Evolutionary conservation across 2,329 filamentous ascomycete species (phyloP).

Genomic region (Berkeleyomyces basicola): DNA sequence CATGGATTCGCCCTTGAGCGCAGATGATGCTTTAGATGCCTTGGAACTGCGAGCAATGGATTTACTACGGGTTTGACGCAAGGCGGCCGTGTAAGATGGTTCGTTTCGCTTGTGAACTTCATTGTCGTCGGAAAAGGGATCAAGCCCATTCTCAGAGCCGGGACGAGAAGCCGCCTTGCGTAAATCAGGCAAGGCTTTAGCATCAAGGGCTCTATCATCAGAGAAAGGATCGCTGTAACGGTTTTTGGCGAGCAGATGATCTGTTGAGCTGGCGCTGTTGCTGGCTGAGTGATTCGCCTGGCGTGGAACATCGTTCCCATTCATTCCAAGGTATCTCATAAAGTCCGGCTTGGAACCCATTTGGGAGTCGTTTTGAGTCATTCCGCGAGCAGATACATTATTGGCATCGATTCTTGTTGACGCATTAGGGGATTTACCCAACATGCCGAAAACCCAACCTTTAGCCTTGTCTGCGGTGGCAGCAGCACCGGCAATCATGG

Average conservation of each 20-base stretch:
- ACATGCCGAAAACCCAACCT: conserved; percentile 15
- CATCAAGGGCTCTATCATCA: conserved; percentile 28
- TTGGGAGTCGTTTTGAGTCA: not conserved
- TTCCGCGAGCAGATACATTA: conserved; percentile 1
- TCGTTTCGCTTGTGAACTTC: conserved; percentile 24
- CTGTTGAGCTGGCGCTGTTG: conserved; percentile 22
- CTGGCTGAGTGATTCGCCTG: conserved; percentile 18
- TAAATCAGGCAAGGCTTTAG: conserved; percentile 17
- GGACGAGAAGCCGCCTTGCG: conserved; percentile 14
- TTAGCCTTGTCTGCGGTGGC: conserved; percentile 19
- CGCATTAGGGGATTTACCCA: conserved; percentile 1
- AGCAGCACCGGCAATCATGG: conserved; percentile 19
- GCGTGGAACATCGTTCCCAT: conserved; percentile 25
- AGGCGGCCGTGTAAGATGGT: conserved; percentile 29
- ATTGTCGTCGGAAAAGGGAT: conserved; percentile 33
- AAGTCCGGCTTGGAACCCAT: conserved; percentile 25
- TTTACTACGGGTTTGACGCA: conserved; percentile 32
- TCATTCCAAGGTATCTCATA: conserved; percentile 27
- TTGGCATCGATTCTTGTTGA: not conserved
- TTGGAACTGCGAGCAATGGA: conserved; percentile 19
- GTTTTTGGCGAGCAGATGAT: conserved; percentile 26
- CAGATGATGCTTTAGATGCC: conserved; percentile 17
- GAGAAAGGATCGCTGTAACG: conserved; percentile 30
- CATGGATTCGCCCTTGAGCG: conserved; percentile 22
- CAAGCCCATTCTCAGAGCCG: conserved; percentile 16